Evolutionary conservation across 176 grass and related monocot species (phyloP), one percentile per base, ranked within the genome.

Genomic region (Aegilops bicornis): DNA sequence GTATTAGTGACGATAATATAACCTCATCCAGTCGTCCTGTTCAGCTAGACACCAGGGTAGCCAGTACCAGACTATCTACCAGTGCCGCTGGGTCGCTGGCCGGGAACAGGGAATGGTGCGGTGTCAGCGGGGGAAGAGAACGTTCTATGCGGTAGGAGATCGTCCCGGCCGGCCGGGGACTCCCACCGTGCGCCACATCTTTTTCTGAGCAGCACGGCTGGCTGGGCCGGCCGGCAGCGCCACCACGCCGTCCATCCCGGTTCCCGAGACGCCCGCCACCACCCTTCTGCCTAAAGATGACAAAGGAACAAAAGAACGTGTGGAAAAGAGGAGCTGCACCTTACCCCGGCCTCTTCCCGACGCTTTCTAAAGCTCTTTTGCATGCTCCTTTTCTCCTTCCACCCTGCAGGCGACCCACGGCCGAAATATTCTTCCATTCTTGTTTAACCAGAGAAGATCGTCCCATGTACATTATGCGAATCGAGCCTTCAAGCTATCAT

Each of bases 321-420:
- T 91, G 76, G 85, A 61, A 87, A 90, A 91, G 89, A 73, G 84
- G 65, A 61, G 59, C 68, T 40, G 89, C 89, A 68, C 70, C 70
- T 89, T 89, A 78, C 88, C 67, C 67, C 24, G 13, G 62, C 64
- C 83, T 64, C 27, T 60, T 32, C 16, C 24, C 62, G 24, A 66
- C 19, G 25, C 81, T 84, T 79, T 80, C 56, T 45, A 20, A 56
- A 77, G 73, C 0, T 77, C 31, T 83, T 56, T 86, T 83, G 66
- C 19, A 48, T 39, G 8, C 0, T 30, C 39, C 63, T 84, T 87
- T 88, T 88, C 62, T 29, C 76, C 67, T 67, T 15, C 56, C 50
- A 6, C 27, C 81, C 15, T 70, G 50, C 43, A 58, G 79, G 12
- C 47, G 79, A 30, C 39, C 14, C 17, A 8, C 40, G 52, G 83